Evolutionary conservation across 2,329 filamentous ascomycete species (phyloP), one percentile per base, ranked within the genome.

Genomic region (Scedosporium minutisporum): DNA sequence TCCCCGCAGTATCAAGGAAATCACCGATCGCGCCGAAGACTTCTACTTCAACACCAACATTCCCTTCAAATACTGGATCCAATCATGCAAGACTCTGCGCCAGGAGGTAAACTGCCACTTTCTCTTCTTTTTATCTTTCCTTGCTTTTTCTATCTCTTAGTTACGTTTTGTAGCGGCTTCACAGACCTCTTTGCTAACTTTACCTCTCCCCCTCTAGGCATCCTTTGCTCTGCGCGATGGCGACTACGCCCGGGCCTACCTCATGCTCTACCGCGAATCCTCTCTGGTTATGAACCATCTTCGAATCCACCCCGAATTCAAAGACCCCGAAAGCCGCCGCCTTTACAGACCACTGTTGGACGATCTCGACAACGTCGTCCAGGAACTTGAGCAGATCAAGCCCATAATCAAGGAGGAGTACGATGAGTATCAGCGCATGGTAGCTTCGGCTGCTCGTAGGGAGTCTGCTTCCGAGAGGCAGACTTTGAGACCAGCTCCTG

Each of bases 201-300:
- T 41, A 18, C 62, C 21, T 66, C 68, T 48, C 62, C 41, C 62
- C 46, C n/a, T 62, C 12, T 70, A 97, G 90, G 93, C 91, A 21
- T 82, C 85, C 60, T 91, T 93, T 68, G 96, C 96, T 71, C 83
- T 95, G 69, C 83, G 84, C 51, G 93, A 97, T 74, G 88, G 88
- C 69, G 93, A 97, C 74, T 86, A 91, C 66, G 86, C 92, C 68
- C 89, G 95, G 71, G 90, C 93, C 4, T 99, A 96, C 73, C 83
- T 97, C 62, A 86, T 97, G 64, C 84, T 96, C n/a, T 91, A 95
- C 72, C 87, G 95, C 68, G 92, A 96, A 75, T 91, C 91, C 9
- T 82, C 88, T 61, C 85, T 99, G n/a, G 84, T 96, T 25, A 78
- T 96, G 29, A 84, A 91, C 6, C 82, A 88, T 62, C 80, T 99